Evolutionary conservation across 345 rosid genomes (phyloP).

Genomic region (Litchi chinensis): DNA sequence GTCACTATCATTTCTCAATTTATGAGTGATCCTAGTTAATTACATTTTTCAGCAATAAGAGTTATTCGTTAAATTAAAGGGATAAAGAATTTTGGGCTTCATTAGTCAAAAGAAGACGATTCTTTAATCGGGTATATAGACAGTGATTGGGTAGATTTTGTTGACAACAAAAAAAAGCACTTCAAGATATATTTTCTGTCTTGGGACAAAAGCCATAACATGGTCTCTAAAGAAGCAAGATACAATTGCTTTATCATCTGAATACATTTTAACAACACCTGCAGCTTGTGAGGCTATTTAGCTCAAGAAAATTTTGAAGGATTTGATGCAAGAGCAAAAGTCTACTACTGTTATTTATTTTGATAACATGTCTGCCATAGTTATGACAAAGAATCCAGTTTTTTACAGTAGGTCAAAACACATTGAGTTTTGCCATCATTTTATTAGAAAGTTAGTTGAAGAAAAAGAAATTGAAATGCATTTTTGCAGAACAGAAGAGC

Average conservation of each 20-base stretch:
- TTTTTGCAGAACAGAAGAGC: neutral
- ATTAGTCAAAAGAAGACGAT: neutral
- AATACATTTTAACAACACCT: neutral
- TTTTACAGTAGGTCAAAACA: conserved; percentile 14
- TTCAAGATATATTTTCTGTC: conserved; percentile 7
- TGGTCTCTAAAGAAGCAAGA: conserved; percentile 18
- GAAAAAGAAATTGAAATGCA: neutral
- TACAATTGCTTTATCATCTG: neutral
- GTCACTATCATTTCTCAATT: neutral
- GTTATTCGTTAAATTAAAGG: neutral
- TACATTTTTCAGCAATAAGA: neutral
- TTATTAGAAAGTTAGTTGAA: neutral
- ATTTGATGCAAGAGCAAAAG: neutral
- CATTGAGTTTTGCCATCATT: conserved; percentile 5
- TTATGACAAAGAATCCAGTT: conserved; percentile 4
- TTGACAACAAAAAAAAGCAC: neutral
- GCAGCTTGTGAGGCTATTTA: conserved; percentile 21
- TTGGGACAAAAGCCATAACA: neutral
- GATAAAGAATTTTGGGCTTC: neutral
- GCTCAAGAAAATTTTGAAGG: neutral
- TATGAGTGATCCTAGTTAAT: neutral
- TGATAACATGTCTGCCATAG: neutral
- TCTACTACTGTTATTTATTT: neutral
- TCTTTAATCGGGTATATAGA: neutral
- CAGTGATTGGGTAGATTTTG: neutral